A percentile compares a stretch with the other conserved stretches of the same genome.
These are phyloP conservation scores for Lasiosphaeria ovina DNA, from an alignment of 495 filamentous ascomycete species.

Conservation along the genomic window DNA sequence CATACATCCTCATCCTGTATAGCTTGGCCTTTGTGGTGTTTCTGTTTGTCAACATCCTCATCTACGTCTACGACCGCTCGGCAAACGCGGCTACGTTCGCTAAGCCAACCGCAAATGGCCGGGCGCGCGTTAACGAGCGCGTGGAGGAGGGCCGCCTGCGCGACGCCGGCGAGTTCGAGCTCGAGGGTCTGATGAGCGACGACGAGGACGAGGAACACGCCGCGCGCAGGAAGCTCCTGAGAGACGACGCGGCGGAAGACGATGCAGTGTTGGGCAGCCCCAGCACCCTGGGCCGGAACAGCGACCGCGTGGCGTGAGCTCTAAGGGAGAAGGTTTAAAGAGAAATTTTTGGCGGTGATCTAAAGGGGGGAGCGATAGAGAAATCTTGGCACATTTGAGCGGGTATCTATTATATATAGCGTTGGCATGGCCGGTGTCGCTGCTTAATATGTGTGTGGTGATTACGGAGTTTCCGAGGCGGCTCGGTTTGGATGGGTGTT, in stretches of 20 bases:
- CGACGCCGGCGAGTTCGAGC: constrained; percentile 88
- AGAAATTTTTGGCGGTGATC: background rate
- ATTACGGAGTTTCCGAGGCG: too few species aligned
- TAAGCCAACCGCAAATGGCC: constrained; percentile 27
- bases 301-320: constrained; percentile 17
- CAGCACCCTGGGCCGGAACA: constrained; percentile 38
- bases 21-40: constrained; percentile 87
- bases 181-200: constrained; percentile 89
- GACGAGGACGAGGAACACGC: constrained; percentile 60
- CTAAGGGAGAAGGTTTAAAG: background rate
- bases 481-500: too few species aligned
- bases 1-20: constrained; percentile 88
- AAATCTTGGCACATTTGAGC: too few species aligned
- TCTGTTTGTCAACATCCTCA: constrained; percentile 81
- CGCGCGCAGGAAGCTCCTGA: constrained; percentile 38
- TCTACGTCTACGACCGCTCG: constrained; percentile 72
- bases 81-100: constrained; percentile 26
- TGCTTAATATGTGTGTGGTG: too few species aligned
- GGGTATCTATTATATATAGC: too few species aligned
- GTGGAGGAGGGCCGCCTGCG: constrained; percentile 47
- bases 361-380: too few species aligned
- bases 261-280: constrained; percentile 37
- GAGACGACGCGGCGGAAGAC: constrained; percentile 29
- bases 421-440: too few species aligned
- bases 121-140: constrained; percentile 29